Conservation (phyloP, 2,329 filamentous ascomycete genomes). For the Aspergillus vadensis region DNA sequence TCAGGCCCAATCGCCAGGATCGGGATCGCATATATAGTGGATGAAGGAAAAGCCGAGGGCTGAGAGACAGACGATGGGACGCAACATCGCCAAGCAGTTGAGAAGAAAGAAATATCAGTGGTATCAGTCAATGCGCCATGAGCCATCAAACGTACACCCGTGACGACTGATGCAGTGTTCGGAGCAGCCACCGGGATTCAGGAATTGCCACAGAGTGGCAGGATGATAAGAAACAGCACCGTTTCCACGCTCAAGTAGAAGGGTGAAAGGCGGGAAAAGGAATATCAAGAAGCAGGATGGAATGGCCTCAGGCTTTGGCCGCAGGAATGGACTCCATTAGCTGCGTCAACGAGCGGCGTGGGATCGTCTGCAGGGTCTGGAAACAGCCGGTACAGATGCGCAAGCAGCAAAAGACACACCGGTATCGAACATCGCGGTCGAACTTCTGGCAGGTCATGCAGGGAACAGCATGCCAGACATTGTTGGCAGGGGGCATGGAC, state of each 20-base stretch:
- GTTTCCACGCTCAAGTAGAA: not conserved
- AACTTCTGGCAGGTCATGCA: conserved; percentile 48
- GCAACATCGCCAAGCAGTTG: not conserved
- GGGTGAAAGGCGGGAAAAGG: not conserved
- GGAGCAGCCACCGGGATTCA: not conserved
- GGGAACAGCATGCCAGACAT: conserved; percentile 43
- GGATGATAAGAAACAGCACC: not conserved
- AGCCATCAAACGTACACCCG: not conserved
- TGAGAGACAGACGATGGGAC: not conserved
- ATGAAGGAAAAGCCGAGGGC: not conserved
- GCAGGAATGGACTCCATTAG: conserved; percentile 30
- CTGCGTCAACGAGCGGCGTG: conserved; percentile 35
- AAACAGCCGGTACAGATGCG: conserved; percentile 43
- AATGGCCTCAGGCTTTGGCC: conserved; percentile 1
- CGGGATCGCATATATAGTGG: not conserved
- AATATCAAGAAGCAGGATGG: not conserved
- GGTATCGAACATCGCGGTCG: conserved; percentile 40
- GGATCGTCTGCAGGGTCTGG: conserved; percentile 35
- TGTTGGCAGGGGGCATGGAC: conserved; percentile 38
- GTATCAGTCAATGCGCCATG: not conserved
- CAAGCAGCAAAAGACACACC: conserved; percentile 47
- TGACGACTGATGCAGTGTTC: not conserved
- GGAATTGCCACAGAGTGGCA: not conserved
- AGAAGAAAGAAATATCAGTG: not conserved
- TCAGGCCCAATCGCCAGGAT: not conserved